Evolutionary conservation across 768 basidiomycete genomes (phyloP), one percentile per base, ranked within the genome.

Genomic region (Dacryopinax primogenitus): DNA sequence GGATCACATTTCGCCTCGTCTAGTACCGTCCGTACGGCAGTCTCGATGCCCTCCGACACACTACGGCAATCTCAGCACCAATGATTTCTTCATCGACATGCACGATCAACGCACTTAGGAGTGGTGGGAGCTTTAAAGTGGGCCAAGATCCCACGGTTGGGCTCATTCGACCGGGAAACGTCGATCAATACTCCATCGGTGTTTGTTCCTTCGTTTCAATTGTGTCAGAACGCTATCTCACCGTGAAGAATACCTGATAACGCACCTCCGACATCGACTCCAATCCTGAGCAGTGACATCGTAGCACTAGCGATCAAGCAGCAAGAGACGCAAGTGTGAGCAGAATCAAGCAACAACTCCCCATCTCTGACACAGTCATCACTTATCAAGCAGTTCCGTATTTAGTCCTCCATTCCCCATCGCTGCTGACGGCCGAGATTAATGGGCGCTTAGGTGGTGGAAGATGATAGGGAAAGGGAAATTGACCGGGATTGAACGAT

Each of bases 41-140:
- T 65, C 63, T 82, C 81, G 63, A 87, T 86, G 33, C 86, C 85
- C 18, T 74, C 75, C 0, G 84, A 84, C 63, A 85, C 80, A 63
- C 51, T 58, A 3, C 30, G 4, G 3, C 13, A 3, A 13, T 18
- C 26, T 58, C 51, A 58, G 51, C 26, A 3, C 41, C 51, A 4
- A 18, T 30, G 26, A 15, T 28, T 7, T 3, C 15, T 28, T 15
- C 32, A 6, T 18, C 3, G 51, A 6, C 26, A 30, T 28, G 13
- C 26, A 58, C 3, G 18, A 58, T 15, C 12, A 39, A 32, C 51
- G 51, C 51, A 58, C 51, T 84, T 78, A 4, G 78, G 69, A 0
- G 85, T 86, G 0, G 86, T 86, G 0, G 77, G 77, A 13, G 78
- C 75, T 69, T 86, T 87, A 28, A 70, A 72, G 28, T 67, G 63